phyloP scores from a whole-genome alignment of 306 rosid genomes.

The Lathyrus sativus region DNA sequence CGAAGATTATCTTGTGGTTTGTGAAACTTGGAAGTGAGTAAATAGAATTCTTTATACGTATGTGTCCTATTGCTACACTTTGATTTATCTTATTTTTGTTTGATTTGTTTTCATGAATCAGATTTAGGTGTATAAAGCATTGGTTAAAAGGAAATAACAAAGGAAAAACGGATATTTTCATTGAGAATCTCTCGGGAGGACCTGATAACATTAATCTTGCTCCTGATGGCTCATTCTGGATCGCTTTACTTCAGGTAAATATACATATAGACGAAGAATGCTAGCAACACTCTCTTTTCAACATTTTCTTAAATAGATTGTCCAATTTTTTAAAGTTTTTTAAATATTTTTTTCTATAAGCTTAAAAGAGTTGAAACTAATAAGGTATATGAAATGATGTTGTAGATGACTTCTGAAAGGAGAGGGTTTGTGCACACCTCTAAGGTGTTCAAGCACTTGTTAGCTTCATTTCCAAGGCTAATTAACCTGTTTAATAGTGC shows the following conservation, averaged over 20 bases:
- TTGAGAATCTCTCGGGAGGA: constrained; percentile 71
- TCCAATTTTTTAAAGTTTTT: too few species aligned
- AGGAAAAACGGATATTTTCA: constrained; percentile 57
- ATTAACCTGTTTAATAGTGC: constrained; percentile 30
- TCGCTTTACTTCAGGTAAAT: constrained; percentile 54
- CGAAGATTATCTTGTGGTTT: constrained; percentile 55
- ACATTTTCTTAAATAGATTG: too few species aligned
- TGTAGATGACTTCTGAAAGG: constrained; percentile 41
- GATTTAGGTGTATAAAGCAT: constrained; percentile 54
- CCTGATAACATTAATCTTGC: constrained; percentile 80
- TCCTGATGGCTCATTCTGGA: constrained; percentile 80
- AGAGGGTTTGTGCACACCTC: constrained; percentile 50
- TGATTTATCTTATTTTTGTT: too few species aligned
- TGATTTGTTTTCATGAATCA: constrained; percentile 30
- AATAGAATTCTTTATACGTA: neutral
- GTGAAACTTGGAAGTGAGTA: constrained; percentile 66
- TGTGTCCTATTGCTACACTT: too few species aligned
- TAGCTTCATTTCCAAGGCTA: constrained; percentile 60
- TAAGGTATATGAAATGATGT: neutral
- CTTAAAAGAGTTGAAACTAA: too few species aligned
- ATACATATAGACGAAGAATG: too few species aligned
- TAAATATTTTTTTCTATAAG: neutral
- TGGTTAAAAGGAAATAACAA: constrained; percentile 62
- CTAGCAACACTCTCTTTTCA: neutral
- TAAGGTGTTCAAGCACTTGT: constrained; percentile 47